phyloP scores from a whole-genome alignment of 768 basidiomycete genomes.

The Naganishia kalamii region DNA sequence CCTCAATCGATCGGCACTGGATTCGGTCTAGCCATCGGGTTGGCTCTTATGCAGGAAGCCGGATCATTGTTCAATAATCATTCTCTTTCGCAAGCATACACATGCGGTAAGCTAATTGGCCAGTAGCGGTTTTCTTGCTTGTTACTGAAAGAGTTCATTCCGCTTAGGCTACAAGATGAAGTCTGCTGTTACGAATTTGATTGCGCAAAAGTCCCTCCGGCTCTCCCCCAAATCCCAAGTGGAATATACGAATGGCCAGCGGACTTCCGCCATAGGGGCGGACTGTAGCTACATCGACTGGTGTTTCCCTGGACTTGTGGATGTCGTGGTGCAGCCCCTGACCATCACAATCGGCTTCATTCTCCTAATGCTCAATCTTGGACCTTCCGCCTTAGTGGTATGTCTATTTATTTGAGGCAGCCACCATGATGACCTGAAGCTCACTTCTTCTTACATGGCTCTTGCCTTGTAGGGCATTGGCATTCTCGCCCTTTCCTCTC shows the following conservation, averaged over 20 bases:
- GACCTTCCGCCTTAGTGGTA: constrained; percentile 61
- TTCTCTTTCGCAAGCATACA: not conserved
- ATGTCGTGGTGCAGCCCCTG: constrained; percentile 52
- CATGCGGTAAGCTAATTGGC: not conserved
- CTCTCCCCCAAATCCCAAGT: constrained; percentile 60
- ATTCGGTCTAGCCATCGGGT: constrained; percentile 56
- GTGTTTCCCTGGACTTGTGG: constrained; percentile 17
- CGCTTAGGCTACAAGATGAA: constrained; percentile 18
- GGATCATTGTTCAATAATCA: not conserved
- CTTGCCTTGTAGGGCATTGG: constrained; percentile 41
- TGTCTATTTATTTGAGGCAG: not conserved
- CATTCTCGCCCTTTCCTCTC: constrained; percentile 38
- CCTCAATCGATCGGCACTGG: constrained; percentile 59
- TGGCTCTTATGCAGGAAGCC: constrained; percentile 59
- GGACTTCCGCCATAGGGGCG: constrained; percentile 63
- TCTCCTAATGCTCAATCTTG: constrained; percentile 62
- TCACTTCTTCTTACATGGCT: not conserved
- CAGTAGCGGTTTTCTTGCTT: not conserved
- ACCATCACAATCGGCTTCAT: constrained; percentile 59
- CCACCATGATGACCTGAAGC: not conserved
- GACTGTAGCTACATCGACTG: constrained; percentile 55
- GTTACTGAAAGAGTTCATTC: not conserved
- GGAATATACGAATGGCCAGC: constrained; percentile 60
- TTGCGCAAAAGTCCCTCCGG: constrained; percentile 63
- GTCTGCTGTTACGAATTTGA: constrained; percentile 48